Percentiles rank a stretch among this genome's conserved stretches.
Conservation (phyloP, 225 moss, liverwort and hornwort species). For the Antitrichia curtipendula region DNA sequence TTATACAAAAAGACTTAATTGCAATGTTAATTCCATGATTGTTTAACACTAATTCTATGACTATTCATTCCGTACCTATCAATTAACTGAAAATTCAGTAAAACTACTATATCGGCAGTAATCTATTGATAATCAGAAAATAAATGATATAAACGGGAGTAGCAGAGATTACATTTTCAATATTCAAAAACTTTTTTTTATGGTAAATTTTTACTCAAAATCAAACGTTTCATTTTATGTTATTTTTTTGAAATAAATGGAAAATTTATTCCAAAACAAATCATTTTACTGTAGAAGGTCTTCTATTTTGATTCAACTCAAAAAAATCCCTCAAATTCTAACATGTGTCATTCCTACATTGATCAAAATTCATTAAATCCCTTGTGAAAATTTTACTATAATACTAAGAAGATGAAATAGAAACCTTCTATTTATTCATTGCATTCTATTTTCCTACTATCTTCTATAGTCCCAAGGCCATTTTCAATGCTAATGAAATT, state of each 20-base stretch:
- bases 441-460: not conserved
- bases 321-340: not conserved
- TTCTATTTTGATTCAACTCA: not conserved
- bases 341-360: not conserved
- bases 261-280: not conserved
- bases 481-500: not conserved
- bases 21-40: accelerated
- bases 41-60: not conserved
- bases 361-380: too few species aligned
- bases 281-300: not conserved
- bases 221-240: not conserved
- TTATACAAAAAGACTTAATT: too few species aligned
- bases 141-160: not conserved
- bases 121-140: too few species aligned
- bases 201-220: not conserved
- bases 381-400: accelerated
- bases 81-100: not conserved
- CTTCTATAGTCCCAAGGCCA: accelerated
- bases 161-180: not conserved
- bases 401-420: not conserved
- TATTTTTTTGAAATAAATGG: not conserved
- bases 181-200: not conserved
- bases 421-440: not conserved
- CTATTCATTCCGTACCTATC: not conserved
- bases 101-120: too few species aligned